Percentiles rank a stretch among this genome's conserved stretches.
These are phyloP conservation scores for Nelumbo lutea DNA, from an alignment of 164 flowering plant genomes.

Conservation along the genomic window DNA sequence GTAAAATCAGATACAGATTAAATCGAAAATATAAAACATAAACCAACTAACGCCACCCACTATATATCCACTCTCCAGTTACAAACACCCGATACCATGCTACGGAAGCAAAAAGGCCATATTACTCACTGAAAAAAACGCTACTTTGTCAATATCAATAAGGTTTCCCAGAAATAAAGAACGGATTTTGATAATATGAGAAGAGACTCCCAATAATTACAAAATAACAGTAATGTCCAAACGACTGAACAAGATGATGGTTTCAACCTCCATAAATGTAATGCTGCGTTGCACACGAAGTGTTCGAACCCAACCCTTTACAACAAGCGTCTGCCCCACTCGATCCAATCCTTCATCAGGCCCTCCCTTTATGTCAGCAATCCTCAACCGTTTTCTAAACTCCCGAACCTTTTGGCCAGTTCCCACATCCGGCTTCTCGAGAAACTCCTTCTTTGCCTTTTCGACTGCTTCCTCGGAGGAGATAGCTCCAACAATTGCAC, in stretches of 20 bases:
- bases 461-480: conserved; percentile 37
- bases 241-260: neutral
- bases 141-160: no score
- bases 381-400: conserved; percentile 58
- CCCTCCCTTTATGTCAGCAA: conserved; percentile 74
- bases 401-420: conserved; percentile 40
- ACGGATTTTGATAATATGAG: no score
- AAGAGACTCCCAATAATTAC: no score
- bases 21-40: no score
- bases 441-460: conserved; percentile 16
- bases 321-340: conserved; percentile 56
- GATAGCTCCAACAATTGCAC: conserved; percentile 26
- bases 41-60: no score
- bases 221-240: neutral
- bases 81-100: no score
- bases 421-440: conserved; percentile 13
- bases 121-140: no score
- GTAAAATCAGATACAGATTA: no score
- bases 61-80: no score
- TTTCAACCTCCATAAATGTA: conserved; percentile 70
- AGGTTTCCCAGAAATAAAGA: no score
- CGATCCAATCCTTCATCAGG: conserved; percentile 62
- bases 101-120: no score
- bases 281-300: conserved; percentile 77
- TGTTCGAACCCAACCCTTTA: conserved; percentile 93